Evolutionary conservation across 768 basidiomycete genomes (phyloP).

Genomic region (Mycena filopes): DNA sequence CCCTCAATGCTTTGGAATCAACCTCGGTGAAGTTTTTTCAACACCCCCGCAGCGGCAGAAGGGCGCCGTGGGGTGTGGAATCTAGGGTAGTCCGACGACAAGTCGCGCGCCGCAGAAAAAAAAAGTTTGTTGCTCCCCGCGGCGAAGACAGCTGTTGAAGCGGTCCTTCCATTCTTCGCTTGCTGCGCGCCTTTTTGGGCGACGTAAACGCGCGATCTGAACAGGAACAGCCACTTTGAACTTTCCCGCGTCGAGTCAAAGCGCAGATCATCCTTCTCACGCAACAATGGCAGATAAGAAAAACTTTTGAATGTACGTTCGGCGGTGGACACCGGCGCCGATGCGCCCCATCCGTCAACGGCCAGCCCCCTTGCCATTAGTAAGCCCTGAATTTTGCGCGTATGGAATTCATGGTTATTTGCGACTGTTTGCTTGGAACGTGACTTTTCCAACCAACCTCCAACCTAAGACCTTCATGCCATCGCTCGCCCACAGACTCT

Average conservation of each 20-base stretch:
- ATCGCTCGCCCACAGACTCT: too few relatives aligned
- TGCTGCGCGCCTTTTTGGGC: neutral
- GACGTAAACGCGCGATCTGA: neutral
- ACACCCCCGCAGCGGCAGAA: neutral
- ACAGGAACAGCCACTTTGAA: conserved; percentile 12
- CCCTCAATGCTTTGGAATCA: too few relatives aligned
- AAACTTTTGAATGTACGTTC: neutral
- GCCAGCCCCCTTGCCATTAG: too few relatives aligned
- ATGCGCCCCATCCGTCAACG: neutral
- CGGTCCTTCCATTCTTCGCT: conserved; percentile 18
- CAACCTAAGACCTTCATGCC: too few relatives aligned
- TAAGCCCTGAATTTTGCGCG: too few relatives aligned
- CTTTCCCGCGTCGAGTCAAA: conserved; percentile 29
- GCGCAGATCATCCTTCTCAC: conserved; percentile 25
- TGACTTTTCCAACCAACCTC: too few relatives aligned
- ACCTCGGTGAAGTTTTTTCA: neutral
- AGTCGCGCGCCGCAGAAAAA: neutral
- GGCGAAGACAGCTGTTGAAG: neutral
- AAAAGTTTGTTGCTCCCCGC: conserved; percentile 7
- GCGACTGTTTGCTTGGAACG: too few relatives aligned
- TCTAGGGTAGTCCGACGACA: neutral
- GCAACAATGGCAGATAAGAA: conserved; percentile 21
- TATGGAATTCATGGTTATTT: too few relatives aligned
- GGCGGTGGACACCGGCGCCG: conserved; percentile 11
- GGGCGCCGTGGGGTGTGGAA: neutral